A percentile compares a stretch with the other conserved stretches of the same genome.
phyloP scores from a whole-genome alignment of 208 protist species.

The Zelonia costaricensis region DNA sequence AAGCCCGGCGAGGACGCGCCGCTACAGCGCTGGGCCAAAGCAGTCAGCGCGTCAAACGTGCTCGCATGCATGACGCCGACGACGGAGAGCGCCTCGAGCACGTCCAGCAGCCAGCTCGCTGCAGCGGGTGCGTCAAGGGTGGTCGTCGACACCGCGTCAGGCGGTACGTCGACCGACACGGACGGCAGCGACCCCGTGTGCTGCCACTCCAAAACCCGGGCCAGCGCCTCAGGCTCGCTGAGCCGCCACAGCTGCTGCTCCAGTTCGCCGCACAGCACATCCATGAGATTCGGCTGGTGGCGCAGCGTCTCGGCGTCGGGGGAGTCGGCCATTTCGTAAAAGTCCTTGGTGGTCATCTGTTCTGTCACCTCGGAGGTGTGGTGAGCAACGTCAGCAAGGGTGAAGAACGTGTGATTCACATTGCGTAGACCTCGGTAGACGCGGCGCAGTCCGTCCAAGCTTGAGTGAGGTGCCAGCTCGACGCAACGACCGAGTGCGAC shows the following conservation, averaged over 20 bases:
- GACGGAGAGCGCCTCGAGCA: conserved; percentile 28
- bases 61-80: conserved; percentile 22
- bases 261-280: conserved; percentile 70
- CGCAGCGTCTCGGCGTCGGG: conserved; percentile 29
- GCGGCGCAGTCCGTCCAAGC: conserved; percentile 39
- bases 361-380: conserved; percentile 34
- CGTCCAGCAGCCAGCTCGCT: conserved; percentile 20
- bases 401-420: conserved; percentile 64
- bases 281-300: conserved; percentile 79
- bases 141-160: background rate
- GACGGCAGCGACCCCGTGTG: background rate
- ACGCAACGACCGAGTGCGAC: conserved; percentile 71
- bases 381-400: conserved; percentile 60
- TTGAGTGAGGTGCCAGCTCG: conserved; percentile 49
- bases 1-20: background rate
- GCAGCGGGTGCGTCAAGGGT: too few relatives aligned
- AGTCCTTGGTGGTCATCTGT: conserved; percentile 26
- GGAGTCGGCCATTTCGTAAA: conserved; percentile 7
- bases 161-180: background rate
- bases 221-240: background rate
- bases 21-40: conserved; percentile 13
- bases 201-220: too few relatives aligned
- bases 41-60: conserved; percentile 14
- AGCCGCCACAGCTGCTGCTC: conserved; percentile 42
- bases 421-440: conserved; percentile 54